Evolutionary conservation across 805 yeast genomes (phyloP).

Genomic region (Cyberlindnera mrakii): DNA sequence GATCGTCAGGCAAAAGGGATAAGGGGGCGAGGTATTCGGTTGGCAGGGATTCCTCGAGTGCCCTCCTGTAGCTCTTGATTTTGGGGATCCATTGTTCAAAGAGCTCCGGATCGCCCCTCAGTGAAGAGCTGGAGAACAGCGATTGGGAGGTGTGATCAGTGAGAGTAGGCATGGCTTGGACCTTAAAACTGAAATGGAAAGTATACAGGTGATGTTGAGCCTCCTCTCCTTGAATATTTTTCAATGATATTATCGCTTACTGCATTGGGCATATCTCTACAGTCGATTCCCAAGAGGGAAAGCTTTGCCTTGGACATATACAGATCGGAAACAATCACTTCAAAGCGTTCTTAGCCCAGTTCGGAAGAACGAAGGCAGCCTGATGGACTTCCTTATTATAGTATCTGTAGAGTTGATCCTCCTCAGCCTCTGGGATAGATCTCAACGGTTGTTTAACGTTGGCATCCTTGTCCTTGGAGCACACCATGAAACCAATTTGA

Average conservation of each 20-base stretch:
- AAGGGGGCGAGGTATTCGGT: conserved; percentile 15
- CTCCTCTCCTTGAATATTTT: too few relatives aligned
- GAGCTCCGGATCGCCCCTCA: conserved; percentile 10
- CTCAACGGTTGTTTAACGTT: conserved; percentile 68
- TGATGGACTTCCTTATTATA: conserved; percentile 79
- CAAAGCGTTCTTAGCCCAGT: conserved; percentile 59
- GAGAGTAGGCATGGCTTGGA: neutral
- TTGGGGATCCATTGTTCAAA: conserved; percentile 20
- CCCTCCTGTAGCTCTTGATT: conserved; percentile 16
- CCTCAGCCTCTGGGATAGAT: conserved; percentile 54
- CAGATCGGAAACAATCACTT: conserved; percentile 3
- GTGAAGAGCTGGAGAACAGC: conserved; percentile 1
- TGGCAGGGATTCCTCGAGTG: conserved; percentile 14
- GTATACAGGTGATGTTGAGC: neutral
- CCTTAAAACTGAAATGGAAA: neutral
- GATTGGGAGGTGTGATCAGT: neutral
- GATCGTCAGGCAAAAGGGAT: conserved; percentile 15
- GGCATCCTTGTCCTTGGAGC: conserved; percentile 66
- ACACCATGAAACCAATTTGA: conserved; percentile 96
- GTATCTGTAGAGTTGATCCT: conserved; percentile 63
- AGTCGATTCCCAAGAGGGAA: too few relatives aligned
- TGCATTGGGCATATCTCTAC: too few relatives aligned
- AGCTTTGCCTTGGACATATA: neutral
- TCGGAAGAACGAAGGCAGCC: conserved; percentile 89
- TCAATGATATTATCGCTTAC: too few relatives aligned